A percentile compares a stretch with the other conserved stretches of the same genome.
Conservation (phyloP, 352 stramenopile species). For the Phytophthora tentaculata region DNA sequence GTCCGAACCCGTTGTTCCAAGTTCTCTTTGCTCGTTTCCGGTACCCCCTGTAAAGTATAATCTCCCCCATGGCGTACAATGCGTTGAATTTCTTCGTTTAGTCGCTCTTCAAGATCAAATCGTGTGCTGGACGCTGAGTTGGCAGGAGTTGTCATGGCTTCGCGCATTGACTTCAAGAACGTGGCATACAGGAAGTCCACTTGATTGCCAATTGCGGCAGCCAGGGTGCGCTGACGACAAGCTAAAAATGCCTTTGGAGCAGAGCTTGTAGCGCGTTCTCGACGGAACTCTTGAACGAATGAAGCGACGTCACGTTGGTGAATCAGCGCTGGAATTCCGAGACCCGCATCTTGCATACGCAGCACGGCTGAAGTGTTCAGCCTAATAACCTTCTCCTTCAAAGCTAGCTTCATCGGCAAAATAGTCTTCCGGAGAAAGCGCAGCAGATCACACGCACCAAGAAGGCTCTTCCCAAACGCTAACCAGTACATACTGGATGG, state of each 20-base stretch:
- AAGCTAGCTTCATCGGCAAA: constrained; percentile 46
- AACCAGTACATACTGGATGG: constrained; percentile 70
- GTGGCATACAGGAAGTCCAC: constrained; percentile 54
- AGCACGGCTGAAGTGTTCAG: constrained; percentile 58
- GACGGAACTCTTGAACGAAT: constrained; percentile 57
- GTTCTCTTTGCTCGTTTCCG: constrained; percentile 52
- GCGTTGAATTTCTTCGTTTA: constrained; percentile 63
- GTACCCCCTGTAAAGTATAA: constrained; percentile 41
- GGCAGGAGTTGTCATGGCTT: constrained; percentile 37
- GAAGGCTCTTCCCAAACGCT: constrained; percentile 70
- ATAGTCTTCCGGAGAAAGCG: constrained; percentile 66
- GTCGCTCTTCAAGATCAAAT: constrained; percentile 53
- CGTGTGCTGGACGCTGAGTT: constrained; percentile 12
- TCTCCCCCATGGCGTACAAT: constrained; percentile 41
- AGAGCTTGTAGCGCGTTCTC: constrained; percentile 29
- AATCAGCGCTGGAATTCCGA: constrained; percentile 56
- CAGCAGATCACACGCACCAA: constrained; percentile 71
- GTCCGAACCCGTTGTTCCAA: constrained; percentile 44
- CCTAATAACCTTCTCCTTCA: constrained; percentile 62
- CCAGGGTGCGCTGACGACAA: constrained; percentile 44
- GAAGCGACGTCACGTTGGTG: constrained; percentile 63
- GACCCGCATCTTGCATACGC: constrained; percentile 60
- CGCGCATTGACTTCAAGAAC: constrained; percentile 47
- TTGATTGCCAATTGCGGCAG: constrained; percentile 44
- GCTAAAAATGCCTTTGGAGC: constrained; percentile 52